phyloP scores from a whole-genome alignment of 1,284 basidiomycete genomes.

The Vanrija pseudolonga region DNA sequence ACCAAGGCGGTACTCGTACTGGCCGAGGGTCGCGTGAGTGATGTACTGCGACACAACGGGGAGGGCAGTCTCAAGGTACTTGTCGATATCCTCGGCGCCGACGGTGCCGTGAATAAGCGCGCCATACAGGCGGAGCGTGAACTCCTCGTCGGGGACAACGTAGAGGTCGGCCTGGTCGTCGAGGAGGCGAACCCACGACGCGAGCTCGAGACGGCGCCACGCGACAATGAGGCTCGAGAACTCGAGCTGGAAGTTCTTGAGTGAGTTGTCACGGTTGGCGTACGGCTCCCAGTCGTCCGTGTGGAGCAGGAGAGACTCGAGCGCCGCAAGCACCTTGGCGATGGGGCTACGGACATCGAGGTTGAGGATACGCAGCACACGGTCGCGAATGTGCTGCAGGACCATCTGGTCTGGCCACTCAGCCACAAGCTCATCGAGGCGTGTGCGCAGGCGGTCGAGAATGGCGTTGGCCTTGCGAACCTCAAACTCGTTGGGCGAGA shows the following conservation, averaged over 20 bases:
- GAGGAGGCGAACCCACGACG: conserved; percentile 80
- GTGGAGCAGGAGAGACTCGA: conserved; percentile 83
- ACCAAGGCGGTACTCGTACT: conserved; percentile 67
- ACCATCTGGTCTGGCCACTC: conserved; percentile 99
- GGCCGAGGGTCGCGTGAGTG: conserved; percentile 72
- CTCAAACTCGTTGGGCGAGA: conserved; percentile 67
- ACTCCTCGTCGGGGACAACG: conserved; percentile 63
- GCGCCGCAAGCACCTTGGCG: conserved; percentile 74
- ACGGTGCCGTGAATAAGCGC: conserved; percentile 65
- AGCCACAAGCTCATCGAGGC: conserved; percentile 60
- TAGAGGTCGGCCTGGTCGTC: conserved; percentile 66
- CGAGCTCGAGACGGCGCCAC: conserved; percentile 86
- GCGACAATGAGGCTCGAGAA: conserved; percentile 74
- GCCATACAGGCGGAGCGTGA: conserved; percentile 93
- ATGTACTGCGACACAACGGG: conserved; percentile 81
- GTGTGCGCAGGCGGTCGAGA: conserved; percentile 56
- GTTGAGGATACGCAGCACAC: conserved; percentile 66
- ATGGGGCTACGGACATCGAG: conserved; percentile 70
- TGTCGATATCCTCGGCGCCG: conserved; percentile 48
- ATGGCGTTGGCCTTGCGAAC: conserved; percentile 60
- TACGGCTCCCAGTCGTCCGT: conserved; percentile 97
- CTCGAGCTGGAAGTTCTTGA: conserved; percentile 64
- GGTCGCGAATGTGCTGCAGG: conserved; percentile 73
- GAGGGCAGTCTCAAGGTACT: conserved; percentile 61
- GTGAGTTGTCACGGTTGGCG: conserved; percentile 78